Conservation (phyloP, 495 filamentous ascomycete genomes). For the Talaromyces proteolyticus region DNA sequence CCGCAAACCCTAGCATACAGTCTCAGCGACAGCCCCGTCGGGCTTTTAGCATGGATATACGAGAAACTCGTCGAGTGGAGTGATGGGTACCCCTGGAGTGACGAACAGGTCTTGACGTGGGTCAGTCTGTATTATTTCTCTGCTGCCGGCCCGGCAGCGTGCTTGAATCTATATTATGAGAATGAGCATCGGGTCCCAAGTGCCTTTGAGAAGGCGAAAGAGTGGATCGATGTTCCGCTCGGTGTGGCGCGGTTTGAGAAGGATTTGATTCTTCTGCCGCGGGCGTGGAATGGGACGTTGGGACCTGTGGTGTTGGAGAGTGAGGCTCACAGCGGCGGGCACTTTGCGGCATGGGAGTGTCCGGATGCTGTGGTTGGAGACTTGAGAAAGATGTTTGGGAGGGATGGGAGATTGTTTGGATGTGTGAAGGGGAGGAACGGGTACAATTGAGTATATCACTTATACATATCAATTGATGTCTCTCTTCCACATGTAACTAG, state of each 20-base stretch:
- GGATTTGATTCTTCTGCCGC: constrained; percentile 46
- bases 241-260: constrained; percentile 46
- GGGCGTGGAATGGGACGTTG: constrained; percentile 40
- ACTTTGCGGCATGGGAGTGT: constrained; percentile 57
- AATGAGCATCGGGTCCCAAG: constrained; percentile 18
- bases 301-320: constrained; percentile 51
- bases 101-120: constrained; percentile 64
- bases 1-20: constrained; percentile 57
- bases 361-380: constrained; percentile 50
- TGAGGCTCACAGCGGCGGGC: constrained; percentile 49
- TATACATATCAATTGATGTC: too few relatives aligned
- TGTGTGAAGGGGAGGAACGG: constrained; percentile 24
- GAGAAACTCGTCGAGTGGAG: constrained; percentile 68
- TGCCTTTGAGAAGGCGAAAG: constrained; percentile 4
- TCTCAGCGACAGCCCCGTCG: constrained; percentile 55
- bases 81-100: constrained; percentile 60
- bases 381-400: constrained; percentile 51
- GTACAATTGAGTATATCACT: constrained; percentile 9
- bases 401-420: constrained; percentile 27
- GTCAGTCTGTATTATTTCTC: constrained; percentile 57
- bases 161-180: constrained; percentile 57
- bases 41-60: constrained; percentile 58
- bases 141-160: constrained; percentile 49
- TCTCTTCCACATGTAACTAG: too few relatives aligned
- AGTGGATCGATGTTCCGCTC: constrained; percentile 43